Base-by-base conservation (phyloP, 108 stramenopile genomes). In the Cylindrotheca closterium region DNA sequence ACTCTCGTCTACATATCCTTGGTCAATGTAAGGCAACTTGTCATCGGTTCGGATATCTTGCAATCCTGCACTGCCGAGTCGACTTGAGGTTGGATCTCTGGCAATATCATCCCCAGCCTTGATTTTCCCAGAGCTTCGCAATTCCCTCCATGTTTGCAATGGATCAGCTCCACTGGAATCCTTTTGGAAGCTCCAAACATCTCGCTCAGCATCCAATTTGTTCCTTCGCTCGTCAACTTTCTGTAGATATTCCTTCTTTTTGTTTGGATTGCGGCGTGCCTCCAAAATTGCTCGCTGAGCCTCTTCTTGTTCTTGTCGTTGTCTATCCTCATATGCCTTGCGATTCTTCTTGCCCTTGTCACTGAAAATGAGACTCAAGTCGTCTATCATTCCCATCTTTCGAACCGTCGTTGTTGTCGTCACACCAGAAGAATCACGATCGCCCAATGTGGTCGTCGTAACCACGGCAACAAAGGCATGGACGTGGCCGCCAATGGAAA, bases 21-120 rank as follows among this genome's bases (percentile, higher is more conserved):
- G 65, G 53, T 77, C 76, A 46, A 77, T 77, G 71, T 77, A 79
- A 10, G 78, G 78, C 53, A 79, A 27, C 15, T 50, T 33, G 52
- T 79, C 78, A 45, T 79, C 78, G 0, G 49, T 51, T 5, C 78
- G 66, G 4, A 72, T 52, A 12, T 79, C 78, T 1, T 55, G 31
- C 5, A 79, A 32, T 10, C 78, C 78, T 69, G 73, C 78, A 47
- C 60, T 63, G 15, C 78, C 78, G 3, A 79, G 47, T 17, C 78
- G 51, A n/a, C 55, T 25, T 2, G 62, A 59, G 32, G 33, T 50
- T 24, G 47, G 48, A 69, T 79, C 78, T 37, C 78, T 23, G 22
- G 73, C 68, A 55, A 79, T 19, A 31, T 79, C 72, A 51, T 33
- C 51, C 23, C 78, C 78, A 28, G 65, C 62, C 49, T 68, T 73